phyloP scores from a whole-genome alignment of 1,284 basidiomycete genomes.

The Leucoagaricus sp. region DNA sequence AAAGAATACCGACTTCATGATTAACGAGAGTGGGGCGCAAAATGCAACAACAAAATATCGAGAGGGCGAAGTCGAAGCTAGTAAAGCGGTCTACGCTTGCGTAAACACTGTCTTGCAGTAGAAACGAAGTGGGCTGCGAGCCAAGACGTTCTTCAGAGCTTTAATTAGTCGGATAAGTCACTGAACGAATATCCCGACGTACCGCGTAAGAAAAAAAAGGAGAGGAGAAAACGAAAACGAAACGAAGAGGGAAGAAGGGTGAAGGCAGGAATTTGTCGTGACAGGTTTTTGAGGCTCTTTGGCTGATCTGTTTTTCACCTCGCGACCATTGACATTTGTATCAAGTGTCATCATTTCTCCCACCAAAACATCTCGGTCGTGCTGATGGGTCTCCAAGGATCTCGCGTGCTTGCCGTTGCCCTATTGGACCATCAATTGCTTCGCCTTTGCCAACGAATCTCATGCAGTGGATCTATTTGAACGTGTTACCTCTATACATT shows the following conservation, averaged over 20 bases:
- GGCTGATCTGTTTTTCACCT: conserved; percentile 29
- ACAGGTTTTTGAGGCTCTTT: conserved; percentile 30
- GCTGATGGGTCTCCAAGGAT: conserved; percentile 33
- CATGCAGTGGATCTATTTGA: conserved; percentile 23
- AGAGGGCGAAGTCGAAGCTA: conserved; percentile 39
- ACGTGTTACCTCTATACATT: conserved; percentile 13
- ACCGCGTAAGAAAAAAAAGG: conserved; percentile 40
- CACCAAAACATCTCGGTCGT: conserved; percentile 37
- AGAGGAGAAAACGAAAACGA: conserved; percentile 41
- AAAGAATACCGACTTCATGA: conserved; percentile 64
- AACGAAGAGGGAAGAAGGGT: conserved; percentile 42
- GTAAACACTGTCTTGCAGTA: conserved; percentile 61
- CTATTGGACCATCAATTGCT: conserved; percentile 14
- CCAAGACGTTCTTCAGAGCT: conserved; percentile 38
- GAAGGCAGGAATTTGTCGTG: too few species aligned
- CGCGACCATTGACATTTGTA: conserved; percentile 37
- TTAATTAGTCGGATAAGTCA: not conserved
- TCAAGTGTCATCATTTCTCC: conserved; percentile 25
- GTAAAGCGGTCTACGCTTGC: conserved; percentile 71
- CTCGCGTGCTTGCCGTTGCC: conserved; percentile 7
- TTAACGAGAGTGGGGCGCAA: conserved; percentile 42
- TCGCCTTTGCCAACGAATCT: conserved; percentile 21
- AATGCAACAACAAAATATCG: conserved; percentile 36
- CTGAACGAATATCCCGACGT: conserved; percentile 34
- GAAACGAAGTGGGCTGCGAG: conserved; percentile 27